Evolutionary conservation across 1,284 basidiomycete species (phyloP), one percentile per base, ranked within the genome.

Genomic region (Tetrapyrgos nigripes): DNA sequence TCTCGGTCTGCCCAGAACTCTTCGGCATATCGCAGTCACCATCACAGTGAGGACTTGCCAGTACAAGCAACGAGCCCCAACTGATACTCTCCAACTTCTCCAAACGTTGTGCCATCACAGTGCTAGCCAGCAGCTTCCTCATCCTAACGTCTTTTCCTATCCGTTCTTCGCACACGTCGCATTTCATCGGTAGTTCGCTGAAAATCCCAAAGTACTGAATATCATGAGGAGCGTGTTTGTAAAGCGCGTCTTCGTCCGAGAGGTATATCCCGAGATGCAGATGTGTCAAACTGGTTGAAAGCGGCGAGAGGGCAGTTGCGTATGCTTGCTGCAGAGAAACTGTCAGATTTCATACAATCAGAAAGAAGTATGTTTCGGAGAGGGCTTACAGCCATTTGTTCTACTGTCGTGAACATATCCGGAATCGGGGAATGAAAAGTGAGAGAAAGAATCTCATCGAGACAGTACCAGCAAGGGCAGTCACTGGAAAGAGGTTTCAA

Each of bases 341-440:
- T 27, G 29, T 19, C 5, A 21, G 27, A 40, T 14, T 26, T 14
- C 6, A n/a, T 51, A 17, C 9, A 33, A 33, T n/a, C n/a, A 33
- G 14, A 33, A 33, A 33, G 14, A 33, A 40, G 37, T 53, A 6
- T 17, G 31, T 24, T 27, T 19, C 17, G 3, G 13, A 3, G 2
- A 50, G 35, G 26, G 73, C 85, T 70, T 70, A 90, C 88, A 56
- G 81, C 79, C 55, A 90, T 71, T 17, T 72, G 70, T 49, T 73
- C 64, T 6, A 73, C 75, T 24, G 76, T 73, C 10, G 68, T 53
- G 62, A 78, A 85, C 24, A 77, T 66, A 23, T 83, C 79, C 11
- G 85, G 84, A 55, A 89, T 76, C 0, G 87, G 87, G 2, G 87
- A 89, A 68, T 90, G 87, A 3, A 79, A 62, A n/a, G 79, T 78